Base-by-base conservation (phyloP, 768 basidiomycete genomes). In the Tephrocybe sp. region DNA sequence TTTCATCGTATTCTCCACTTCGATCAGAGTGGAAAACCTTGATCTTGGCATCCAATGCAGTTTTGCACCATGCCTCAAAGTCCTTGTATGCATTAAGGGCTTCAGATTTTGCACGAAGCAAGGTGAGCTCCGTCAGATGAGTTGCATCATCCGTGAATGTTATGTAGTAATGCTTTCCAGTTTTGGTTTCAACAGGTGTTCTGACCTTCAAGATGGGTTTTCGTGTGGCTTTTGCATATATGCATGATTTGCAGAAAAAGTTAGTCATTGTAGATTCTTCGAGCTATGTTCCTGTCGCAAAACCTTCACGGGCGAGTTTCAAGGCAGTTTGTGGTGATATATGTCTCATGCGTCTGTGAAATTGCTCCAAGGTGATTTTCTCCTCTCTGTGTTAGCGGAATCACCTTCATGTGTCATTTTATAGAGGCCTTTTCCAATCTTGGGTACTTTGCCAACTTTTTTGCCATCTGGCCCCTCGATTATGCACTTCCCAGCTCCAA, bases 1-100 rank as follows among this genome's bases (percentile, higher is more conserved):
- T 58, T 6, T 65, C 66, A 14, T 66, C 50, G 42, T 74, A 78
- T 48, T 81, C 70, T 3, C 75, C 72, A 2, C 78, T 74, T 8
- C 62, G 57, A 59, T 81, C 76, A n/a, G n/a, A n/a, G n/a, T n/a
- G n/a, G n/a, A n/a, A n/a, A n/a, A n/a, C n/a, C n/a, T n/a, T n/a
- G n/a, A 76, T 57, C 0, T 34, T 16, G 0, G 45, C 44, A 5
- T 57, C 60, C 1, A 56, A 48, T 23, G 78, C 73, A 39, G 58
- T 71, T 23, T 67, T 51, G 12, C 62, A 43, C 61, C 59, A 64
- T 1, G 69, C 68, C 16, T 73, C 65, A 49, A 60, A 71, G 0
- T 59, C 35, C 39, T 66, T 61, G 57, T 72, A 72, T 12, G 61
- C 53, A 6, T 47, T 22, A 36, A 66, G 62, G 0, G 66, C 59